These are phyloP conservation scores for Pharnaceum exiguum DNA, from an alignment of 148 eudicot species.

Conservation along the genomic window DNA sequence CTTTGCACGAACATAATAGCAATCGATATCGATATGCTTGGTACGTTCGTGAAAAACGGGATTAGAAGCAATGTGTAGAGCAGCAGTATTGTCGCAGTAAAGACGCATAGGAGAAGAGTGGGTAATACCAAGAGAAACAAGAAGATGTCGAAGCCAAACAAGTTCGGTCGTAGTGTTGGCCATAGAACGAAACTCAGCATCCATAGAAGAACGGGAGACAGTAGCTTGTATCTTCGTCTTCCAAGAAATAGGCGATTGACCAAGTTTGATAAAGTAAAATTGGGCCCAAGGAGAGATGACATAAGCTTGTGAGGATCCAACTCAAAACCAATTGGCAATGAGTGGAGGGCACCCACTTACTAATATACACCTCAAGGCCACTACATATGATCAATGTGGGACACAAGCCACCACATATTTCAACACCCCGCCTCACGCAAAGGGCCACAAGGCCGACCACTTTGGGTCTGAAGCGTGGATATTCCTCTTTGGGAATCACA, in stretches of 20 bases:
- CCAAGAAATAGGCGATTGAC: background rate
- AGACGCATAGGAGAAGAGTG: background rate
- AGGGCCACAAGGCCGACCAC: too few species aligned
- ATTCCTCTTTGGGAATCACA: too few species aligned
- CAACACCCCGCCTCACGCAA: too few species aligned
- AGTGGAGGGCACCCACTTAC: too few species aligned
- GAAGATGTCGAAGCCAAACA: background rate
- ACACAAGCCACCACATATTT: too few species aligned
- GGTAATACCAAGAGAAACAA: background rate
- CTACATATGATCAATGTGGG: too few species aligned
- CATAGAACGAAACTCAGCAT: background rate
- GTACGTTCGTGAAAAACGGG: background rate
- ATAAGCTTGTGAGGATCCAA: too few species aligned
- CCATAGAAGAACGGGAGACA: background rate
- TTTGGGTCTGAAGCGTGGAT: too few species aligned
- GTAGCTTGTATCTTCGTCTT: background rate
- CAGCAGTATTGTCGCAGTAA: background rate
- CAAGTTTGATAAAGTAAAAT: background rate
- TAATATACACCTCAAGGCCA: too few species aligned
- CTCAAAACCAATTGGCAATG: too few species aligned
- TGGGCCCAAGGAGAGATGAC: too few species aligned
- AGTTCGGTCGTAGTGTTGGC: background rate
- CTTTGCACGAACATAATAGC: background rate
- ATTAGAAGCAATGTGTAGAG: background rate
- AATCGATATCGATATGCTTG: slow-evolving; percentile 1